Base-by-base conservation (phyloP, 495 filamentous ascomycete genomes). In the Amphirosellinia nigrospora region DNA sequence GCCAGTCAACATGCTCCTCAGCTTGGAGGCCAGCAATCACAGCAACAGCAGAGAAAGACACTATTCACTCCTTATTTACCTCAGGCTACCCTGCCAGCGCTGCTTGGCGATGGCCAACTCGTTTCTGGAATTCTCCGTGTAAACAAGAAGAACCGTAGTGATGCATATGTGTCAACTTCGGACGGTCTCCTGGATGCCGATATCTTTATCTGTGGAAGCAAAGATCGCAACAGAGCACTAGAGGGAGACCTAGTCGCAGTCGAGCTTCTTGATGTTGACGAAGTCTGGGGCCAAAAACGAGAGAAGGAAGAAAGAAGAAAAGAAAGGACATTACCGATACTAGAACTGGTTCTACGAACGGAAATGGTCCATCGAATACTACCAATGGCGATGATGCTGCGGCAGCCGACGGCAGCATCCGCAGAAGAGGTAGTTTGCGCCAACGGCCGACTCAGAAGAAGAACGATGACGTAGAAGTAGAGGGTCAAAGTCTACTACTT, bases 281-380 rank as follows among this genome's bases (percentile, higher is more conserved):
- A 99, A 76, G 96, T 99, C 11, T 99, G 96, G 96, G 88, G 91
- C 19, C 96, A 99, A 82, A 99, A 99, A 85, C 92, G 93, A 28
- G 96, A 99, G 79, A 99, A 99, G 77, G 96, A 99, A 79, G 96
- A 99, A 99, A 99, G 86, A 99, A 99, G 89, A 98, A 98, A 84
- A 92, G 96, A 78, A 99, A 99, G 85, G 96, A 99, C 75, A 96
- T 97, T 69, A 96, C 94, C 28, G 96, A 98, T 75, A 93, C 93
- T 56, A 89, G 96, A 66, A 89, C 89, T 41, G 87, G 89, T 52
- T 90, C 90, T 69, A 91, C 84, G 38, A 91, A 89, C 74, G 89
- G 92, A 50, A 89, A 89, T 77, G 85, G 89, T 78, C 88, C 93
- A 78, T 84, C 89, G 69, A 83, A 86, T 43, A 26, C 26, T 65